These are phyloP conservation scores for Apophysomyces trapeziformis DNA, from an alignment of 371 early-diverging fungal genomes.

Conservation along the genomic window DNA sequence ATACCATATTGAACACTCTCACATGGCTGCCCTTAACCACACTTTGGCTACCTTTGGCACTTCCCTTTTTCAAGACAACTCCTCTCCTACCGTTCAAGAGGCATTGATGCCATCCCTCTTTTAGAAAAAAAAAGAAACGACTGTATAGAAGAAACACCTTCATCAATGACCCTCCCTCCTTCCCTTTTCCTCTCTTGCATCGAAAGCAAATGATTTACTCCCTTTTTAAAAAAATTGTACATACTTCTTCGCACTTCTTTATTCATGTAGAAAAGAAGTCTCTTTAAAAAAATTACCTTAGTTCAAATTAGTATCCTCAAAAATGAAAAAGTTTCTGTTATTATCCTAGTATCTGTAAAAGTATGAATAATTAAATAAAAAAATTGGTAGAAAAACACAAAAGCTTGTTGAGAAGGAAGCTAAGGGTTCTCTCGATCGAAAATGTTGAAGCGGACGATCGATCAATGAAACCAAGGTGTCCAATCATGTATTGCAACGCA, in stretches of 20 bases:
- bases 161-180: too few species aligned
- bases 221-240: background rate
- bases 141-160: slow-evolving; percentile 7
- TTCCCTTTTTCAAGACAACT: slow-evolving; percentile 29
- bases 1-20: slow-evolving; percentile 93
- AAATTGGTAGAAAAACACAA: background rate
- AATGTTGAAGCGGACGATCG: slow-evolving; percentile 1
- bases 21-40: slow-evolving; percentile 60
- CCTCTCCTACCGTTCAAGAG: slow-evolving; percentile 24
- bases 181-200: background rate
- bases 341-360: background rate
- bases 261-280: background rate
- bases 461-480: slow-evolving; percentile 4
- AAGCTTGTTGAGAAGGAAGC: too few species aligned
- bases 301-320: too few species aligned
- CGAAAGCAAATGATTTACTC: background rate
- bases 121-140: slow-evolving; percentile 16
- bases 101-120: slow-evolving; percentile 20
- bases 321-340: too few species aligned
- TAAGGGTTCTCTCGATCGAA: background rate
- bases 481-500: slow-evolving; percentile 5
- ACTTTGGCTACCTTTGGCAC: slow-evolving; percentile 53
- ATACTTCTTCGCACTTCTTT: background rate
- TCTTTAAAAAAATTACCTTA: background rate
- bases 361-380: slow-evolving; percentile 5